Evolutionary conservation across 2,329 filamentous ascomycete species (phyloP).

Genomic region (Emericellopsis atlantica): DNA sequence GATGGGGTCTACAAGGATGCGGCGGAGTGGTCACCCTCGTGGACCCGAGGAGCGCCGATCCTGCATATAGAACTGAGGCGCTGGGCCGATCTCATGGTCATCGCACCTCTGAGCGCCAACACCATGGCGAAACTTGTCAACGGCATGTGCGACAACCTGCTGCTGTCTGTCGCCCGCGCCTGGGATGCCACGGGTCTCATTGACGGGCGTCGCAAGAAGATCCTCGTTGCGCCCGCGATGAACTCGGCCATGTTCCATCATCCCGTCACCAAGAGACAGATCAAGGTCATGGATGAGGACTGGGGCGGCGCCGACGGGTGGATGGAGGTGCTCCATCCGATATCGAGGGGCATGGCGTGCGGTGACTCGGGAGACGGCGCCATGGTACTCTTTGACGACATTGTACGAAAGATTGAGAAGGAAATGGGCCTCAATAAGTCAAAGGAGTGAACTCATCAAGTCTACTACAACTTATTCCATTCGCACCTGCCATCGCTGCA

Average conservation of each 20-base stretch:
- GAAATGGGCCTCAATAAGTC: slow-evolving; percentile 18
- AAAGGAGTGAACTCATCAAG: no score
- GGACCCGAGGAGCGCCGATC: slow-evolving; percentile 68
- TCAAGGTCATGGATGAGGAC: slow-evolving; percentile 56
- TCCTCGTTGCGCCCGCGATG: slow-evolving; percentile 73
- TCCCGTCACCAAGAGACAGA: slow-evolving; percentile 63
- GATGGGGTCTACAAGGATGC: slow-evolving; percentile 71
- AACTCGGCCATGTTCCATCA: slow-evolving; percentile 87
- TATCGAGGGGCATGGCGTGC: slow-evolving; percentile 65
- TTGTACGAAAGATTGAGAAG: slow-evolving; percentile 53
- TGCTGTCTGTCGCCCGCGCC: slow-evolving; percentile 64
- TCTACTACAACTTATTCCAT: no score
- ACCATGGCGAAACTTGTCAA: slow-evolving; percentile 70
- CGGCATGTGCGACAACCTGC: slow-evolving; percentile 66
- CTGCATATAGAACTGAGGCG: slow-evolving; percentile 81
- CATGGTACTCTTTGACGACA: slow-evolving; percentile 70
- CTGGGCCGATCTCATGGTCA: slow-evolving; percentile 65
- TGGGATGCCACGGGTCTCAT: slow-evolving; percentile 54
- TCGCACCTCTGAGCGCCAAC: slow-evolving; percentile 77
- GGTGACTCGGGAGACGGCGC: slow-evolving; percentile 72
- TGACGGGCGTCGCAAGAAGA: slow-evolving; percentile 49
- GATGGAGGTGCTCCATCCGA: slow-evolving; percentile 59
- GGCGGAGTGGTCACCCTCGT: slow-evolving; percentile 74
- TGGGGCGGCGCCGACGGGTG: slow-evolving; percentile 40
- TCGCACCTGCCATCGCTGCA: no score